Evolutionary conservation across 257 asterid genomes (phyloP).

Genomic region (Cordia subcordata): DNA sequence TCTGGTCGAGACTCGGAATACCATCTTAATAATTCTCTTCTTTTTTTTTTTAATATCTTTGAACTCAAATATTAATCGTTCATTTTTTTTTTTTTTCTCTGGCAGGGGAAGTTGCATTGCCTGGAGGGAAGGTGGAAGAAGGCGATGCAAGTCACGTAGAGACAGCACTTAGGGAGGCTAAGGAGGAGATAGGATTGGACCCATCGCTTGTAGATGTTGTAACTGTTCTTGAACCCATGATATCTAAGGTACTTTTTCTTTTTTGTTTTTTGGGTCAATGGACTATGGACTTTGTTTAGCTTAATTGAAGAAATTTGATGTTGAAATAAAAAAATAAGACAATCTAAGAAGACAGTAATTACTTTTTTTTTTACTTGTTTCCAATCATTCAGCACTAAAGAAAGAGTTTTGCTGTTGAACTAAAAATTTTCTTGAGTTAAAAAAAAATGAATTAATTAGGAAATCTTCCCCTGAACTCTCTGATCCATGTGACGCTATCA

Average conservation of each 20-base stretch:
- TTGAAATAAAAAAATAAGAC: no score
- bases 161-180: slow-evolving; percentile 86
- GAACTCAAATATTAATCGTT: no score
- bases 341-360: no score
- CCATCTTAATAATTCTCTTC: not conserved
- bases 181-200: slow-evolving; percentile 86
- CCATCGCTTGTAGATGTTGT: slow-evolving; percentile 63
- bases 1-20: slow-evolving; percentile 38
- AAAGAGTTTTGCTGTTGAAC: no score
- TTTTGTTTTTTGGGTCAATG: not conserved
- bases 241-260: slow-evolving; percentile 47
- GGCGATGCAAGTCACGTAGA: slow-evolving; percentile 46
- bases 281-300: not conserved
- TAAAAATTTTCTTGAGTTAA: no score
- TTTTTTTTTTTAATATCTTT: no score
- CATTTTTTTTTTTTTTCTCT: no score
- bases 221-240: slow-evolving; percentile 51
- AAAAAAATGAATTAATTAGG: no score
- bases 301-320: not conserved
- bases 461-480: no score
- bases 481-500: not conserved
- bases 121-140: slow-evolving; percentile 81
- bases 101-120: slow-evolving; percentile 84
- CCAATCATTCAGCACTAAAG: not conserved
- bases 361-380: no score